phyloP scores from a whole-genome alignment of 225 moss, liverwort and hornwort species.

The Marchantia paleacea region DNA sequence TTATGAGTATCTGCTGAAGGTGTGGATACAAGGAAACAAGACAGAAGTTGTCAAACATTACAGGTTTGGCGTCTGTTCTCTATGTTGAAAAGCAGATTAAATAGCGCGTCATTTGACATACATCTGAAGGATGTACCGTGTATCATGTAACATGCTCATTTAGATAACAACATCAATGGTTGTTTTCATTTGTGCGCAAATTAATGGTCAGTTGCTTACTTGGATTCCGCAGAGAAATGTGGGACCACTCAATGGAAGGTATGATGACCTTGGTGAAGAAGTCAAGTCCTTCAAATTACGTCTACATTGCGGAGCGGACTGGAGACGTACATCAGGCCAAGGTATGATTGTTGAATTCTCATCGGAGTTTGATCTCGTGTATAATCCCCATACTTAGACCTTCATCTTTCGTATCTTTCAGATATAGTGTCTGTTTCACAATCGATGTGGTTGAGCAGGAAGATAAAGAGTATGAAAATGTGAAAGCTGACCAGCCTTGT shows the following conservation, averaged over 20 bases:
- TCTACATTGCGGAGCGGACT: constrained; percentile 70
- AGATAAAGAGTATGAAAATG: background rate
- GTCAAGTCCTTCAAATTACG: constrained; percentile 65
- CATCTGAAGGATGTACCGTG: too few relatives aligned
- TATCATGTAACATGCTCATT: too few relatives aligned
- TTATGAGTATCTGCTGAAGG: constrained; percentile 95
- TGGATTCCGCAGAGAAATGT: constrained; percentile 71
- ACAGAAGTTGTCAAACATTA: constrained; percentile 93
- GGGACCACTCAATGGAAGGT: constrained; percentile 99
- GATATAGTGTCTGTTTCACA: background rate
- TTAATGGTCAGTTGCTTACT: too few relatives aligned
- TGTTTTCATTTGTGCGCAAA: background rate
- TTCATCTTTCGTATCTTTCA: background rate
- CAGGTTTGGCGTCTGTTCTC: constrained; percentile 42
- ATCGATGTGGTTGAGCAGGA: background rate
- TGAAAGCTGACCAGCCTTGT: background rate
- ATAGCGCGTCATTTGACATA: too few relatives aligned
- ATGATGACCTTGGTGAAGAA: constrained; percentile 63
- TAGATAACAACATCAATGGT: background rate
- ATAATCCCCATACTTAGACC: background rate
- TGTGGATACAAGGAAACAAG: constrained; percentile 88
- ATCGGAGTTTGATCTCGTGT: background rate
- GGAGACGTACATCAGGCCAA: constrained; percentile 31
- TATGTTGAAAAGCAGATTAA: too few relatives aligned
- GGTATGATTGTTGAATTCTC: constrained; percentile 3